Conservation (phyloP, 257 asterid genomes). For the Nicotiana obtusifolia region DNA sequence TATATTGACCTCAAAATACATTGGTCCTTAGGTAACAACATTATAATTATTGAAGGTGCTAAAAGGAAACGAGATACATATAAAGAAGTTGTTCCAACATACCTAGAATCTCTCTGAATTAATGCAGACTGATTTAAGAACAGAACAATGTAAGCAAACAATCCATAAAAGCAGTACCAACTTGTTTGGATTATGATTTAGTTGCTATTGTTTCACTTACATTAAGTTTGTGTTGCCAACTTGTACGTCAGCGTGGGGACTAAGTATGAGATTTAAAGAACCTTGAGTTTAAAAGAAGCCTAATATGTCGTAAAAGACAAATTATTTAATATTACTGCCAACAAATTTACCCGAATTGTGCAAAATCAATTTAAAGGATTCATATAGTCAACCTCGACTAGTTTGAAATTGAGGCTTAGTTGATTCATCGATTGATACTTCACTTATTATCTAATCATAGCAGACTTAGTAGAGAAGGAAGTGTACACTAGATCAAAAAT, state of each 20-base stretch:
- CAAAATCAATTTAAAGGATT: not conserved
- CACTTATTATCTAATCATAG: not conserved
- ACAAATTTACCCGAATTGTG: not conserved
- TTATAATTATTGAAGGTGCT: no score
- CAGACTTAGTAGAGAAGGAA: not conserved
- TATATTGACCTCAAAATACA: no score
- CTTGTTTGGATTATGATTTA: not conserved
- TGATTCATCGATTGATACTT: not conserved
- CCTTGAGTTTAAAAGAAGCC: not conserved
- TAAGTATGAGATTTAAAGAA: not conserved
- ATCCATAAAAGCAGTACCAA: not conserved
- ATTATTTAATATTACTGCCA: not conserved
- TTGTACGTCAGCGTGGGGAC: not conserved
- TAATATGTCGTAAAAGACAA: not conserved
- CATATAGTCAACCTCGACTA: not conserved
- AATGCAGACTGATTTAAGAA: not conserved
- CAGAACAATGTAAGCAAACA: not conserved
- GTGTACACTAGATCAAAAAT: not conserved
- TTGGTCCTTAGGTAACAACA: no score
- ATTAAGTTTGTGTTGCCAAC: not conserved
- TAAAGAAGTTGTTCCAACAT: no score
- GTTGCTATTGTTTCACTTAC: not conserved
- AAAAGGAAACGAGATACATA: no score
- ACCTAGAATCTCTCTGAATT: not conserved
- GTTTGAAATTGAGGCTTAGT: not conserved